These are phyloP conservation scores for Byssoonygena ceratinophila DNA, from an alignment of 2,329 filamentous ascomycete species.

Conservation along the genomic window DNA sequence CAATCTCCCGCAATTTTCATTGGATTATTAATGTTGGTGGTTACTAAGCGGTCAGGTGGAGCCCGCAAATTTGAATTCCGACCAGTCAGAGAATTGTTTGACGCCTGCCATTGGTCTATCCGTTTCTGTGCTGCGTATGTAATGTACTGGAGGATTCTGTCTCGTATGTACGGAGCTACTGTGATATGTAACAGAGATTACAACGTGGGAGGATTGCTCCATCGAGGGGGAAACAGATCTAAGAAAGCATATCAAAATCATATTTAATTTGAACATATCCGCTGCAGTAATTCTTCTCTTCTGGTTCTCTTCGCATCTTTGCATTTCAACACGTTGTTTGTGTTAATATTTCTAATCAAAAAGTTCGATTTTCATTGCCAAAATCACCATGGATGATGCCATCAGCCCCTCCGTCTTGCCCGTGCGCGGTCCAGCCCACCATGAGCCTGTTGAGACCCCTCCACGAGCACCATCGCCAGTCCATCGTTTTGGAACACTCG, in stretches of 20 bases:
- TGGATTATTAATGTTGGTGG: conserved; percentile 1
- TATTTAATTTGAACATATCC: conserved; percentile 1
- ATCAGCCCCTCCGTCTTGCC: conserved; percentile 12
- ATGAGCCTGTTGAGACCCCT: conserved; percentile 59
- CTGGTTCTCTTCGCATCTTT: not conserved
- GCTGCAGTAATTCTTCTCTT: not conserved
- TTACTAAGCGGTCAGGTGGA: not conserved
- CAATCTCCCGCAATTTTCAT: conserved; percentile 4
- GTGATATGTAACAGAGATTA: not conserved
- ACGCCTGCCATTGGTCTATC: not conserved
- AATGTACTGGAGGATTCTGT: not conserved
- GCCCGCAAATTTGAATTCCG: not conserved
- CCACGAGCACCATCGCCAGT: conserved; percentile 62
- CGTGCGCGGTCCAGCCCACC: conserved; percentile 10
- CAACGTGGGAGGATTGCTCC: not conserved
- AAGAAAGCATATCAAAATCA: not conserved
- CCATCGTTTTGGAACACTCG: conserved; percentile 80
- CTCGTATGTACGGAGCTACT: not conserved
- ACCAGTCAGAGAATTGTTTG: not conserved
- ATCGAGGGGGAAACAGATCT: not conserved
- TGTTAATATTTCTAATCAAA: not conserved
- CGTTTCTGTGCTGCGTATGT: too few relatives aligned
- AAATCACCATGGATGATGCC: conserved; percentile 3
- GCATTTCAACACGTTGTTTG: too few relatives aligned
- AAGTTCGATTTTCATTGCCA: not conserved